phyloP scores from a whole-genome alignment of 2,329 filamentous ascomycete genomes.

The Calonectria montana region DNA sequence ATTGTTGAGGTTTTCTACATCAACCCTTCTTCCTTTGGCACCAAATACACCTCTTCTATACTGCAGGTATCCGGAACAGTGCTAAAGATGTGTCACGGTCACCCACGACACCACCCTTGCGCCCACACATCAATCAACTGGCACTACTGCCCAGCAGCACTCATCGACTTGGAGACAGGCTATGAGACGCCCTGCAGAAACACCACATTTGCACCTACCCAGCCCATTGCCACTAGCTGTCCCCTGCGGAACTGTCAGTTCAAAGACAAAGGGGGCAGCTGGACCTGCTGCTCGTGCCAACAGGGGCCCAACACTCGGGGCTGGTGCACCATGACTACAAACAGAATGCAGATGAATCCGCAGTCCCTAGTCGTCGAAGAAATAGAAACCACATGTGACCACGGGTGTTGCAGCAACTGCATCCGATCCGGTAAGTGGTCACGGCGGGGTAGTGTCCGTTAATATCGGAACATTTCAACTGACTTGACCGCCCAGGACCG shows the following conservation, averaged over 20 bases:
- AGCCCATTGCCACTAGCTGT: slow-evolving; percentile 57
- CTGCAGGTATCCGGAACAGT: background rate
- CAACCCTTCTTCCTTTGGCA: slow-evolving; percentile 52
- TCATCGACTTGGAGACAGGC: slow-evolving; percentile 62
- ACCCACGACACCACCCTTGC: slow-evolving; percentile 64
- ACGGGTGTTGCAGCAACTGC: slow-evolving; percentile 64
- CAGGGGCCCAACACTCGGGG: slow-evolving; percentile 63
- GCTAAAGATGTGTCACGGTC: slow-evolving; percentile 64
- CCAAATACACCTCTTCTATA: background rate
- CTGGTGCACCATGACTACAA: slow-evolving; percentile 60
- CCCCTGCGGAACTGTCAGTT: slow-evolving; percentile 64
- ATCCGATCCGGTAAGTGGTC: slow-evolving; percentile 54
- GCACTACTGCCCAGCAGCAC: slow-evolving; percentile 61
- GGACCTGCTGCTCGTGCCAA: slow-evolving; percentile 66
- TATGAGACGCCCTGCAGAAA: slow-evolving; percentile 62
- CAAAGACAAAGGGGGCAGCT: slow-evolving; percentile 59
- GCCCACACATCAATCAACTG: slow-evolving; percentile 66
- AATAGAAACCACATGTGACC: slow-evolving; percentile 59
- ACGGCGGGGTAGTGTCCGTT: background rate
- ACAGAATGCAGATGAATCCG: slow-evolving; percentile 45
- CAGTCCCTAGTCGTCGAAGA: slow-evolving; percentile 49
- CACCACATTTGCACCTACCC: slow-evolving; percentile 58
- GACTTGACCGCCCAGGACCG: slow-evolving; percentile 41
- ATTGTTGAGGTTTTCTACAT: slow-evolving; percentile 60
- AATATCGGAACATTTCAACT: background rate